Base-by-base conservation (phyloP, 164 flowering plant genomes). In the Magnolia kwangsiensis region DNA sequence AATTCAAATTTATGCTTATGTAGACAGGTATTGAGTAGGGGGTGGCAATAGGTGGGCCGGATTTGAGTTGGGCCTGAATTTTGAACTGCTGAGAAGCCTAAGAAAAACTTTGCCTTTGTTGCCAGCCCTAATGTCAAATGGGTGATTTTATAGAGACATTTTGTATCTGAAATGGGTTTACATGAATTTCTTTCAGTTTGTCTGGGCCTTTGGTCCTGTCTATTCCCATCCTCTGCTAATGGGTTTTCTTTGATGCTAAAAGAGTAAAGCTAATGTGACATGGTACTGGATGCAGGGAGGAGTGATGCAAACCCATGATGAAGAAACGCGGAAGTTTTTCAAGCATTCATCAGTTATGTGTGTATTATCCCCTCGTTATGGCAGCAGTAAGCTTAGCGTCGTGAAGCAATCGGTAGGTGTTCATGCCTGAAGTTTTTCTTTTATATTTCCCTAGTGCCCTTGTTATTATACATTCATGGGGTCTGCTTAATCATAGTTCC, bases 301-400 rank as follows among this genome's bases (percentile, higher is more conserved):
- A 80, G 85, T 94, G 76, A 96, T 96, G 99, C 74, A 69, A 79
- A 96, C 98, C 4, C 99, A 96, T 80, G 99, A 96, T 80, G 98
- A 96, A 80, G 99, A 93, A 77, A 91, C 97, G 3, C 74, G 81
- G 75, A 94, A 89, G 82, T 96, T 94, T 79, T 96, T 93, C 84
- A 93, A 92, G 92, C 95, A 94, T 87, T 96, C 99, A 18, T 93
- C 98, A 65, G 99, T 96, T 18, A 90, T 70, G 2, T 96, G 98
- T 85, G 96, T 91, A 67, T 78, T 94, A 72, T 76, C 98, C 21
- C 98, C 98, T 74, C 98, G 98, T 73, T 94, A 92, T 81, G 94
- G 86, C 9, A 96, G 99, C 84, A 86, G 85, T 80, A 96, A 92
- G 86, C 92, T 90, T 77, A 83, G 98, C 84, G 75, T 79, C 82